These are phyloP conservation scores for Aureobasidium pullulans DNA, from an alignment of 2,329 filamentous ascomycete genomes.

Conservation along the genomic window DNA sequence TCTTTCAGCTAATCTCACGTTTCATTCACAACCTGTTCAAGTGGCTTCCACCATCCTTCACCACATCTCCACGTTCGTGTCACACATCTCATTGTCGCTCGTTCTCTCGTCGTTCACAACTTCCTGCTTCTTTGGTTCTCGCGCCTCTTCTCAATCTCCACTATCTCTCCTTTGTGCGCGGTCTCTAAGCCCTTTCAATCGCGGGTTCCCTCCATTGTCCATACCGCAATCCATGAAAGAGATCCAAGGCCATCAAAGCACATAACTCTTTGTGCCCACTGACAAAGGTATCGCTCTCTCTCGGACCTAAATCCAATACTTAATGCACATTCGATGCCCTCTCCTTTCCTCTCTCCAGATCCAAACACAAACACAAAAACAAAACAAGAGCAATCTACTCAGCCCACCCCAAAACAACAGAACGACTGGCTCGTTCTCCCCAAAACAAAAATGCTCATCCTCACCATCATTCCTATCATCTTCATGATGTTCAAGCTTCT, in stretches of 20 bases:
- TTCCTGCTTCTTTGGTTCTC: neutral
- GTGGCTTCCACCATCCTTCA: neutral
- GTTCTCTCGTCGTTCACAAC: neutral
- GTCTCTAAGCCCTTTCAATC: neutral
- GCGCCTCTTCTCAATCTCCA: neutral
- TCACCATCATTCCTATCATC: neutral
- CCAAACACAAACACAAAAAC: slow-evolving; percentile 4
- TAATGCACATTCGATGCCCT: neutral
- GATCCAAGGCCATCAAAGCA: neutral
- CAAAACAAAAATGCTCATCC: neutral
- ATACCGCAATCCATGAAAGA: neutral
- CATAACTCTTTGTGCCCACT: neutral
- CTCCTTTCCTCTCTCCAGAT: neutral
- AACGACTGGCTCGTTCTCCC: neutral
- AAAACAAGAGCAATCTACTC: neutral
- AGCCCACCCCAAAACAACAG: too few species aligned
- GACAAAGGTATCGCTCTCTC: neutral
- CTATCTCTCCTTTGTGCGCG: neutral
- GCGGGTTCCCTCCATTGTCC: neutral
- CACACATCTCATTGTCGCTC: too few species aligned
- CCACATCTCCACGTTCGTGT: neutral
- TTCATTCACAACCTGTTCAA: too few species aligned
- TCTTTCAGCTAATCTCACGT: too few species aligned
- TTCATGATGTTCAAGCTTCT: neutral
- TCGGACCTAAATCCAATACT: neutral